Evolutionary conservation across 2,329 filamentous ascomycete species (phyloP).

Genomic region (Onygenales sp.): DNA sequence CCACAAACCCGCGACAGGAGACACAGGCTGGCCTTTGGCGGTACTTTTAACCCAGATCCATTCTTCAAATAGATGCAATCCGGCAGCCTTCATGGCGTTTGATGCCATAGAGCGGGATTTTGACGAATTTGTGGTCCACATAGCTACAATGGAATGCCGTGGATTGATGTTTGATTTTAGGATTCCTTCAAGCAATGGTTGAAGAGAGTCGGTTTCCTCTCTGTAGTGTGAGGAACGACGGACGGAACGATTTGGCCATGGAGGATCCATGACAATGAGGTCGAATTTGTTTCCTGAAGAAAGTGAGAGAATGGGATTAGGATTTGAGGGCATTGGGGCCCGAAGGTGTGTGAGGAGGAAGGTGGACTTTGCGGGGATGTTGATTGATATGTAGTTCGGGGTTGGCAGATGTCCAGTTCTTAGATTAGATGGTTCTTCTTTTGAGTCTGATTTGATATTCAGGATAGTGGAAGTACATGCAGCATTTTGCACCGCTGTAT

Average conservation of each 20-base stretch:
- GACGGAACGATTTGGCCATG: conserved; percentile 55
- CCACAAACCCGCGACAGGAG: conserved; percentile 43
- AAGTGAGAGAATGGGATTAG: conserved; percentile 19
- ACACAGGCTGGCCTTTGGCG: conserved; percentile 42
- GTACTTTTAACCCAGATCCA: conserved; percentile 59
- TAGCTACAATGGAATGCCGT: conserved; percentile 36
- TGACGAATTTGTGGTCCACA: conserved; percentile 55
- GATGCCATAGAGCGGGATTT: conserved; percentile 40
- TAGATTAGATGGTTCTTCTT: background rate
- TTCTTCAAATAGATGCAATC: conserved; percentile 46
- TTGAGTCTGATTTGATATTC: conserved; percentile 2
- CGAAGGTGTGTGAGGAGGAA: conserved; percentile 36
- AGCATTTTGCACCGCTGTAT: conserved; percentile 22
- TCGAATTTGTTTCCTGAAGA: conserved; percentile 38
- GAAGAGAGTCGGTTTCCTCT: conserved; percentile 19
- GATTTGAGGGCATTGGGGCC: background rate
- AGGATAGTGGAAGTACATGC: conserved; percentile 14
- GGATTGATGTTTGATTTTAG: conserved; percentile 35
- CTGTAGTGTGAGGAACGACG: conserved; percentile 42
- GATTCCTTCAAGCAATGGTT: conserved; percentile 31
- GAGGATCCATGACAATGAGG: conserved; percentile 53
- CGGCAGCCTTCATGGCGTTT: conserved; percentile 34
- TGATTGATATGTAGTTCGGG: conserved; percentile 22
- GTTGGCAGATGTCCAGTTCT: background rate
- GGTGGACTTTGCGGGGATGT: conserved; percentile 40